Evolutionary conservation across 2,329 filamentous ascomycete genomes (phyloP), one percentile per base, ranked within the genome.

Genomic region (Venturia pyrina): DNA sequence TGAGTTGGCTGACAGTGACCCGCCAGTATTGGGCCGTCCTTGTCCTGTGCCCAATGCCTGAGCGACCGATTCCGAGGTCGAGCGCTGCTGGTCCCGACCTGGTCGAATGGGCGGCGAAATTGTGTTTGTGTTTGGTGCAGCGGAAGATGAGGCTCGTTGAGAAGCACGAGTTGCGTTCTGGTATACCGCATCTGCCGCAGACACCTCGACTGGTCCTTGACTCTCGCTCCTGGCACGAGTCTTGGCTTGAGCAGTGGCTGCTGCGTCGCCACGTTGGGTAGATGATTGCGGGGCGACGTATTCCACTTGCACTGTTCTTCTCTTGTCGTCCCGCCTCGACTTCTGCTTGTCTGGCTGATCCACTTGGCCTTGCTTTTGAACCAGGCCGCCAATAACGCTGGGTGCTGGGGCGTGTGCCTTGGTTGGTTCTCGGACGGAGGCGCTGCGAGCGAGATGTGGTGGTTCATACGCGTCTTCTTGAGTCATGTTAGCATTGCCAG

Each of bases 291-390:
- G 95, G 24, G 93, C 90, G 66, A 98, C 95, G 76, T 99, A 99
- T 79, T 99, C 95, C 68, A 99, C 90, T 78, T 99, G 95, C 0
- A 99, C 91, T 0, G 95, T 99, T 71, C 93, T 87, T 66, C 95
- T 87, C 78, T 98, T 98, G 72, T 89, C 89, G 74, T 97, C 93
- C 70, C 92, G 89, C 75, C 90, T 89, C 53, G 85, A 83, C 40
- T 85, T 79, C 56, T 81, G 79, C 68, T 89, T 85, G 7, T 85
- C 80, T 48, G 89, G 86, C 44, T 83, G 80, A 65, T 92, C 89
- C 70, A 91, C 83, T 70, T 88, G 89, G 67, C 88, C 89, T 71
- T 90, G 87, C 69, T 91, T 90, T 74, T 87, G 87, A 57, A 81
- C 82, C 67, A 93, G 80, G 24, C 90, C 90, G 63, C 80, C 83